phyloP scores from a whole-genome alignment of 192 early-diverging fungal genomes.

The Linnemannia exigua region DNA sequence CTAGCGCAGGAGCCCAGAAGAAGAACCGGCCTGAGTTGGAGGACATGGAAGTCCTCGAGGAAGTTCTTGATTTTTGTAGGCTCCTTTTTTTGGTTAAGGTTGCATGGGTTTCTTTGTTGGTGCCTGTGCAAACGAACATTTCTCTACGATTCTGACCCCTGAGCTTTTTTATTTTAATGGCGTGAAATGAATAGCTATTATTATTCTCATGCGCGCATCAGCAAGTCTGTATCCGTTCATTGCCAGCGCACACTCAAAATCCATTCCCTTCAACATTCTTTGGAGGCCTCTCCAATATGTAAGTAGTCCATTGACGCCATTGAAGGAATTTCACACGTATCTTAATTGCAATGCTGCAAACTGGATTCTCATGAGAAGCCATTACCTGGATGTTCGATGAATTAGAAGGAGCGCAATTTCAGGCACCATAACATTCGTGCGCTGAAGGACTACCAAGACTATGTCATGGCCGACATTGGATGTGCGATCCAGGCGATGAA shows the following conservation, averaged over 20 bases:
- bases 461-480: conserved; percentile 49
- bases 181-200: conserved; percentile 15
- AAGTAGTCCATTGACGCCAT: neutral
- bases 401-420: conserved; percentile 9
- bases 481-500: conserved; percentile 39
- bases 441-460: conserved; percentile 29
- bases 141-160: neutral
- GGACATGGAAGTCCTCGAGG: conserved; percentile 37
- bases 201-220: conserved; percentile 46
- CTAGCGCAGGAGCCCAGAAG: conserved; percentile 4
- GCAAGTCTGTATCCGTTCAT: conserved; percentile 39
- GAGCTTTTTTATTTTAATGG: neutral
- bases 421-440: conserved; percentile 15
- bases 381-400: neutral
- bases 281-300: conserved; percentile 39
- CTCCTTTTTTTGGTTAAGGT: no score
- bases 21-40: conserved; percentile 26
- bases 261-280: conserved; percentile 23
- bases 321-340: neutral
- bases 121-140: neutral
- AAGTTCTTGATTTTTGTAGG: conserved; percentile 51
- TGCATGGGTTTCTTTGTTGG: neutral
- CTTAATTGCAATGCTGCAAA: neutral
- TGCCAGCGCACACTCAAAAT: conserved; percentile 19
- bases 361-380: no score